Evolutionary conservation across 805 yeast species (phyloP), one percentile per base, ranked within the genome.

Genomic region (Saturnispora dispora): DNA sequence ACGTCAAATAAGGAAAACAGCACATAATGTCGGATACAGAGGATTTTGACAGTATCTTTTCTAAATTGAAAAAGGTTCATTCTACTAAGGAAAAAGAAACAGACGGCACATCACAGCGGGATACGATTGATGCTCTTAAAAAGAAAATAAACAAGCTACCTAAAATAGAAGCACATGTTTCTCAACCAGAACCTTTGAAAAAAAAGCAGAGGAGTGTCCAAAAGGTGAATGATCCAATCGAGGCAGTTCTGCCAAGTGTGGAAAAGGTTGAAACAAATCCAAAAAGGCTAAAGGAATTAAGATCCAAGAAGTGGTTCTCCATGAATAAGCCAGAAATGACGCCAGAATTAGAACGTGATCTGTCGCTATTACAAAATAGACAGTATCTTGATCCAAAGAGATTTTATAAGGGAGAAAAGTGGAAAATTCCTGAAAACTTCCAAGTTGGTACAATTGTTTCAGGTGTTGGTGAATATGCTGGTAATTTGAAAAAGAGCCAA

Each of bases 361-460:
- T 93, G 58, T 72, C 81, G 61, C 69, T 93, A 15, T 73, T 93
- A 53, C 83, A 88, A 62, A 87, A 91, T 71, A 81, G 99, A 68
- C 84, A 85, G 51, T 96, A 89, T 9, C 74, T 93, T 55, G 98
- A 93, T 64, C 98, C 97, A 7, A 93, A 93, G 69, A 78, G 97
- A 60, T 96, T 88, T 68, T 93, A 93, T 69, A 88, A 87, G 68
- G 88, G 87, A 65, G 93, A 85, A 53, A 81, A 81, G 55, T 84
- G 89, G 85, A 75, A 74, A 47, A 74, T 76, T 7, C 91, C 69
- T 3, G 68, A 64, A 45, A 79, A 74, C 57, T 89, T 93, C 65
- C 93, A 91, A 53, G 78, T 86, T 59, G 99, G 99, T 15, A 89
- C 96, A 0, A 78, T 93, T 36, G 68, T 90, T 25, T 93, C 85